Base-by-base conservation (phyloP, 2,329 filamentous ascomycete genomes). In the Hymenoscyphus fraxineus region DNA sequence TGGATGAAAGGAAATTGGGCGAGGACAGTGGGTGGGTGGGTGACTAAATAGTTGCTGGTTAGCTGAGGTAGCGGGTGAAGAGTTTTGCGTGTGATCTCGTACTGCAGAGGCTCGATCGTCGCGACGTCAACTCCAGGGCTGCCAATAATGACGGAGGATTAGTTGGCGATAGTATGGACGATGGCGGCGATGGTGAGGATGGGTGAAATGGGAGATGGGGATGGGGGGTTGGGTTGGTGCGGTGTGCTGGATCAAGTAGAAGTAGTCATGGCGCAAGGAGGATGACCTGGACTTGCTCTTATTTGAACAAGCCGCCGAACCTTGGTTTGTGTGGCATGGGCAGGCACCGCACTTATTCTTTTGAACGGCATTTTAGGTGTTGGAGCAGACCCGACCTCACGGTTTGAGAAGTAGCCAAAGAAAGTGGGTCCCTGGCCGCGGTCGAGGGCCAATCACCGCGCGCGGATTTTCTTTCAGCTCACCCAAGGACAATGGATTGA, bases 31-130 rank as follows among this genome's bases (percentile, higher is more conserved):
- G 56, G 56, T 31, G 38, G 56, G 55, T 16, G 61, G 32, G 41
- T 56, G 61, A 59, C 61, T 63, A 59, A 59, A 63, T 63, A 35
- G n/a, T 41, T 55, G 56, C 59, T 56, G 32, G 61, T 63, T 58
- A 63, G 61, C 57, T 54, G n/a, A 35, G 22, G 19, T 54, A 38
- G 51, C 40, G 61, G 61, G 61, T 55, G 56, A 63, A 63, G 61
- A 40, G 41, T 56, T 59, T 63, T 55, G 12, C 41, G 32, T 31
- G 57, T 31, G 57, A 55, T 63, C 61, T 58, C 56, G 61, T 63
- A 63, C 61, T 55, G 16, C 12, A 51, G 44, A 51, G 41, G 41
- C 54, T 58, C 35, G 55, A 58, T 39, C 40, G 56, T 59, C 57
- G 41, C 61, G 61, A 39, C 57, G 44, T 51, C 19, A n/a, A 51